These are phyloP conservation scores for Aspergillus carlsbadensis DNA, from an alignment of 495 filamentous ascomycete species.

Conservation along the genomic window DNA sequence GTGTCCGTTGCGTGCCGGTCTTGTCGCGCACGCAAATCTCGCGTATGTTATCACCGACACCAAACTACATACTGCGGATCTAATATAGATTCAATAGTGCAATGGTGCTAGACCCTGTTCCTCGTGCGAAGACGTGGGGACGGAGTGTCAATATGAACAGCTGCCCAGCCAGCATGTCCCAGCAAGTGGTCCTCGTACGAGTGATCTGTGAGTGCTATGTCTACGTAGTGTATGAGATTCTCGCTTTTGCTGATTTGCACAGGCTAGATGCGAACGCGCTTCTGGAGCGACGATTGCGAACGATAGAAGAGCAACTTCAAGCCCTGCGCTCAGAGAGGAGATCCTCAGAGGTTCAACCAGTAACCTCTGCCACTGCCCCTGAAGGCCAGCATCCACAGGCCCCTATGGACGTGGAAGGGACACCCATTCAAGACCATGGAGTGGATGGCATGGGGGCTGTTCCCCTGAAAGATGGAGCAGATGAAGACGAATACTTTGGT, in stretches of 20 bases:
- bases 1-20: slow-evolving; percentile 1
- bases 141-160: slow-evolving; percentile 4
- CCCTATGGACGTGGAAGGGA: background rate
- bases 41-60: background rate
- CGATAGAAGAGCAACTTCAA: background rate
- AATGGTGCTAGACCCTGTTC: background rate
- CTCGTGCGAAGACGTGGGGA: slow-evolving; percentile 1
- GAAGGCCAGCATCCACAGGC: background rate
- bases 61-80: no score
- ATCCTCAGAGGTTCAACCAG: background rate
- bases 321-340: background rate
- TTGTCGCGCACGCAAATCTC: slow-evolving; percentile 7
- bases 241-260: background rate
- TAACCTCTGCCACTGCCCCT: no score
- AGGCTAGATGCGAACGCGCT: background rate
- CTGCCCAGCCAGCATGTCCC: background rate
- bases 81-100: background rate
- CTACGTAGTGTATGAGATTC: background rate
- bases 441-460: slow-evolving; percentile 8
- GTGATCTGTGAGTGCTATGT: no score
- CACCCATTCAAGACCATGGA: background rate
- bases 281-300: background rate
- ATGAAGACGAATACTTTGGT: slow-evolving; percentile 6
- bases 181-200: no score
- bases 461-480: background rate